Base-by-base conservation (phyloP, 2,329 filamentous ascomycete species). In the Purpureocillium takamizusanense region DNA sequence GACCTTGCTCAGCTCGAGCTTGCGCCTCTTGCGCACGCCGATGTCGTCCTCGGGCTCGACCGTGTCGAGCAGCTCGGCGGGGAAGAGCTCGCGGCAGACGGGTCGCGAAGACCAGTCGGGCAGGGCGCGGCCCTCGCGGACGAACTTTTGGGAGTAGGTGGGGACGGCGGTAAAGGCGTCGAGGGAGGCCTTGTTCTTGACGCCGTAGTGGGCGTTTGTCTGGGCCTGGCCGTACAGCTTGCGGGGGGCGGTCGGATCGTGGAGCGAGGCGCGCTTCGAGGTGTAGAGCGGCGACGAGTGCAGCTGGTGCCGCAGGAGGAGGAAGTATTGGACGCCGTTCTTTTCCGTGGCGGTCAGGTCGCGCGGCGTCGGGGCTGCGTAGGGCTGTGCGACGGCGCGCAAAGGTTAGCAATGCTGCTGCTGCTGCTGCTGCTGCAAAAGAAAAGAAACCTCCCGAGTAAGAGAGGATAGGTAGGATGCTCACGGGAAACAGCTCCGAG, bases 111-210 rank as follows among this genome's bases (percentile, higher is more conserved):
- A 62, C 47, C 77, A 66, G 46, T 78, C 72, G 4, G 75, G 75
- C 36, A 78, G 60, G 3, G 67, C 65, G 33, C 74, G 63, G 39
- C 74, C 67, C 31, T 67, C 61, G 42, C 65, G 64, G 28, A 66
- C 59, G 50, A 78, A 77, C 41, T 67, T 66, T 47, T 76, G 66
- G 32, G 70, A 74, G 59, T 76, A 78, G 42, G 69, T 70, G n/a
- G 72, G 72, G 40, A 78, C 67, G 31, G 70, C 63, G n/a, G 63
- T 67, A 54, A 79, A 79, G 15, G 74, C 72, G 52, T 78, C 74
- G 36, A 72, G 49, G 11, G 69, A 74, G 29, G 73, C 73, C 48
- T 70, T 72, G 57, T 62, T 76, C 53, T 67, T 69, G 48, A 70
- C 57, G 43, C 66, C 70, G 57, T 72, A 78, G 39, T 67, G 69